Percentiles rank a stretch among this genome's conserved stretches.
phyloP scores from a whole-genome alignment of 2,329 filamentous ascomycete species.

The Hymenoscyphus scutula region DNA sequence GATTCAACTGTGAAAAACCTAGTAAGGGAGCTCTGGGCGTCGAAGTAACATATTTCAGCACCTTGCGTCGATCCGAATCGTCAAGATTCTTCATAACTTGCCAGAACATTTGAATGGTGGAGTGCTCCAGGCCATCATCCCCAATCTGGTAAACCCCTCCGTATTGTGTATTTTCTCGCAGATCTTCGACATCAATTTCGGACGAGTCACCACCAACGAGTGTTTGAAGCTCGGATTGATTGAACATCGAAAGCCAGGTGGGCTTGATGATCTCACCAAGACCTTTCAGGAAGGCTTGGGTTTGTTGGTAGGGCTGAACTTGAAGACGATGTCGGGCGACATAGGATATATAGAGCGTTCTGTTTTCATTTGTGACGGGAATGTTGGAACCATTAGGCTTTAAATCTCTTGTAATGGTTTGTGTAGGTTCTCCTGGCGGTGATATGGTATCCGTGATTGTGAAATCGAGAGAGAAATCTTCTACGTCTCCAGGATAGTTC shows the following conservation, averaged over 20 bases:
- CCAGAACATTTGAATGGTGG: constrained; percentile 87
- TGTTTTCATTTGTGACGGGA: constrained; percentile 85
- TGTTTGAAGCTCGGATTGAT: constrained; percentile 89
- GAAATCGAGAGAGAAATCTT: constrained; percentile 81
- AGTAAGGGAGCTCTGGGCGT: constrained; percentile 87
- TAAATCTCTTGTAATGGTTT: constrained; percentile 71
- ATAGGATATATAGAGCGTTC: constrained; percentile 90
- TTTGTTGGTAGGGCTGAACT: constrained; percentile 76
- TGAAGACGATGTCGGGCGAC: constrained; percentile 85
- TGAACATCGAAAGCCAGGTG: constrained; percentile 97
- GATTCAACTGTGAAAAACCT: constrained; percentile 82
- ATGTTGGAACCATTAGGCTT: constrained; percentile 73
- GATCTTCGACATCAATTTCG: constrained; percentile 82
- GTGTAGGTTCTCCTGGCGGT: constrained; percentile 45
- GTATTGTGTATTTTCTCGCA: constrained; percentile 81
- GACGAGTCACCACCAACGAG: constrained; percentile 85
- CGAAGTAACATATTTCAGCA: constrained; percentile 93
- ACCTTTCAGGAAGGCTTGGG: constrained; percentile 81
- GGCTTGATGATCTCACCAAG: constrained; percentile 86
- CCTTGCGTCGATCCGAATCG: constrained; percentile 76
- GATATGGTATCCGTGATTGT: constrained; percentile 74
- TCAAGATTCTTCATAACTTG: constrained; percentile 74
- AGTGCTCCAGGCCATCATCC: constrained; percentile 84
- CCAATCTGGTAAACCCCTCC: constrained; percentile 86
- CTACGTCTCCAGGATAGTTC: constrained; percentile 78